Evolutionary conservation across 2,329 filamentous ascomycete species (phyloP), one percentile per base, ranked within the genome.

Genomic region (Ophiocordyceps robertsii): DNA sequence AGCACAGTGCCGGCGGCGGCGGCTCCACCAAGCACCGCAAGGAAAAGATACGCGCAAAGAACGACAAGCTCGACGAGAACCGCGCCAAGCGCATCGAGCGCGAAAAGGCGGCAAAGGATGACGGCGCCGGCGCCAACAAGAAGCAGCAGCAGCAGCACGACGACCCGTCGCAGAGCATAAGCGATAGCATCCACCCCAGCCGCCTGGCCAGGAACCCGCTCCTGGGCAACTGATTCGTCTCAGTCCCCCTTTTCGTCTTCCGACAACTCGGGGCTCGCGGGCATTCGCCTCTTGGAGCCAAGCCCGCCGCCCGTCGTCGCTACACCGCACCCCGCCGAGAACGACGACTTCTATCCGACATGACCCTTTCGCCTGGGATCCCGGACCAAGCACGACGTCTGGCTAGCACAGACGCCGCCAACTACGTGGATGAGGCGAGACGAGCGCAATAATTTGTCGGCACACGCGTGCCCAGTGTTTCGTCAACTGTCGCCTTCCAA

Each of bases 41-140:
- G 56, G 73, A 80, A 44, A 92, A 89, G 67, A 86, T 96, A 60
- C 72, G 76, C 54, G 73, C 73, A 44, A 95, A 95, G 75, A 95
- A 96, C 66, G 69, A 75, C 54, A 90, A 89, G 65, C 72, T 95
- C 40, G 76, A 85, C 51, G 86, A 84, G 55, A 70, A 75, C 61
- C 66, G 73, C 36, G 55, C 61, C 38, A 64, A 70, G 50, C 61
- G 72, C 31, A 66, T 70, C 29, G 61, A 68, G 51, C 64, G 65
- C 44, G 65, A 72, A 59, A 67, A 65, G 57, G 57, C 52, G 42
- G 56, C 53, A 46, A 64, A 63, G 51, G 47, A 49, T 6, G 54
- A 57, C 43, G 46, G 47, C 37, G 47, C 43, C 42, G 51, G 53
- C n/a, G 50, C 45, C 19, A 41, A 33, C 12, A 47, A 54, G 46